Percentiles rank a stretch among this genome's conserved stretches.
Evolutionary conservation across 2,329 filamentous ascomycete genomes (phyloP).

Genomic region (Alternaria brassicae): DNA sequence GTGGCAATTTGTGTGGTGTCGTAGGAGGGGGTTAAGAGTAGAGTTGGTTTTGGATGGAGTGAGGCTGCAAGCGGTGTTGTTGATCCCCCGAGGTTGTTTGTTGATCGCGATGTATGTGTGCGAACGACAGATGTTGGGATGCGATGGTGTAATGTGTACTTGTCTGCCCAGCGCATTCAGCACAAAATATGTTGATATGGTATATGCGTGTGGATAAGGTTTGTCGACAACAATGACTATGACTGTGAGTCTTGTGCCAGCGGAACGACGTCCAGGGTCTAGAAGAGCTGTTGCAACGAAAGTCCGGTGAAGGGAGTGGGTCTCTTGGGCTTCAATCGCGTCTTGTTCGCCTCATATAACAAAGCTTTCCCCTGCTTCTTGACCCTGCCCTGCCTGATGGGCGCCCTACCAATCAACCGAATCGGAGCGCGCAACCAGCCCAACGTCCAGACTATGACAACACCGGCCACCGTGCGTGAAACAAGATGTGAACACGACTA

Average conservation of each 20-base stretch:
- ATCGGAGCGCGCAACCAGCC: neutral
- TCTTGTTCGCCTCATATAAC: conserved; percentile 1
- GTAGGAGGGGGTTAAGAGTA: conserved; percentile 11
- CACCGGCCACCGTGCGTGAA: conserved; percentile 2
- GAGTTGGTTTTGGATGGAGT: conserved; percentile 20
- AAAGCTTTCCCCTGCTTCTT: neutral
- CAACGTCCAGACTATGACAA: neutral
- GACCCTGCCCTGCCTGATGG: neutral
- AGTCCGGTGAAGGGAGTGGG: conserved; percentile 18
- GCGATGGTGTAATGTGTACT: conserved; percentile 24
- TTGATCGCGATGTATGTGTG: conserved; percentile 11
- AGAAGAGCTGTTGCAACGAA: conserved; percentile 11
- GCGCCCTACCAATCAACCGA: neutral
- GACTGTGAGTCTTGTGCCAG: conserved; percentile 4
- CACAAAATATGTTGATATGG: neutral
- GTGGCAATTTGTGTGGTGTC: conserved; percentile 7
- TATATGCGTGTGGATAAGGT: neutral
- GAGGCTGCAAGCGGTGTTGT: conserved; percentile 11
- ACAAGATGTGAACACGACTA: neutral
- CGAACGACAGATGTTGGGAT: conserved; percentile 21
- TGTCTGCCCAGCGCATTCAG: conserved; percentile 28
- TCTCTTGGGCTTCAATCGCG: conserved; percentile 27
- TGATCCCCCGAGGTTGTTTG: neutral
- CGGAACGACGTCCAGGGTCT: neutral
- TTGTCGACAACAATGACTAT: neutral